These are phyloP conservation scores for Aureobasidium musti DNA, from an alignment of 2,329 filamentous ascomycete species.

Conservation along the genomic window DNA sequence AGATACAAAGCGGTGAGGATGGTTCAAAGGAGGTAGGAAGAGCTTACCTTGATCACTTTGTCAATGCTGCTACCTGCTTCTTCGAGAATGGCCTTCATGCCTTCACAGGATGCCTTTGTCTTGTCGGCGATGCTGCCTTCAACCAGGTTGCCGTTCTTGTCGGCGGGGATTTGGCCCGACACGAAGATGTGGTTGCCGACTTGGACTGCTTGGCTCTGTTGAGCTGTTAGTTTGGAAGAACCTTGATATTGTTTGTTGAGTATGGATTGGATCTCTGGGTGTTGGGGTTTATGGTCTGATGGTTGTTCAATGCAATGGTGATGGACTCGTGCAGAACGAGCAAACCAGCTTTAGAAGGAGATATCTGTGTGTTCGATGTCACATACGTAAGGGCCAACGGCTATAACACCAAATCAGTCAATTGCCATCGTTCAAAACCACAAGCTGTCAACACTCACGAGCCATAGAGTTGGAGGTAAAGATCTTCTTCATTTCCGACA, in stretches of 20 bases:
- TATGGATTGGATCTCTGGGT: background rate
- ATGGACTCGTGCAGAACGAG: background rate
- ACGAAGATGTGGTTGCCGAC: constrained; percentile 69
- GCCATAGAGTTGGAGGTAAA: constrained; percentile 46
- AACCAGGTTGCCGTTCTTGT: constrained; percentile 61
- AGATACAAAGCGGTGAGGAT: too few relatives aligned
- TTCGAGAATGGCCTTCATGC: constrained; percentile 79
- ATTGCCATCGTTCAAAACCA: constrained; percentile 30
- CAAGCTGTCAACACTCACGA: constrained; percentile 39
- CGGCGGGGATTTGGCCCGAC: constrained; percentile 75
- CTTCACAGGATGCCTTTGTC: constrained; percentile 72
- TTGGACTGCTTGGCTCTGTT: constrained; percentile 61
- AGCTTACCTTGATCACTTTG: constrained; percentile 77
- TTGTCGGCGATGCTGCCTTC: constrained; percentile 67
- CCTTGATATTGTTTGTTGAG: background rate
- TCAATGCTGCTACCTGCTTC: constrained; percentile 76
- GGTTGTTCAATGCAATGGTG: background rate
- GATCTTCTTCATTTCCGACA: constrained; percentile 49
- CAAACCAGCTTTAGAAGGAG: background rate
- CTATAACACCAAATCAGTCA: constrained; percentile 34
- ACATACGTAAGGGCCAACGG: constrained; percentile 48
- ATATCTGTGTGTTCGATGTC: background rate
- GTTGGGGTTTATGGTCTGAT: background rate
- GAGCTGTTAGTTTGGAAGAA: background rate
- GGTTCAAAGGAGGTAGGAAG: background rate